Evolutionary conservation across 257 asterid species (phyloP), one percentile per base, ranked within the genome.

Genomic region (Fraxinus anomala): DNA sequence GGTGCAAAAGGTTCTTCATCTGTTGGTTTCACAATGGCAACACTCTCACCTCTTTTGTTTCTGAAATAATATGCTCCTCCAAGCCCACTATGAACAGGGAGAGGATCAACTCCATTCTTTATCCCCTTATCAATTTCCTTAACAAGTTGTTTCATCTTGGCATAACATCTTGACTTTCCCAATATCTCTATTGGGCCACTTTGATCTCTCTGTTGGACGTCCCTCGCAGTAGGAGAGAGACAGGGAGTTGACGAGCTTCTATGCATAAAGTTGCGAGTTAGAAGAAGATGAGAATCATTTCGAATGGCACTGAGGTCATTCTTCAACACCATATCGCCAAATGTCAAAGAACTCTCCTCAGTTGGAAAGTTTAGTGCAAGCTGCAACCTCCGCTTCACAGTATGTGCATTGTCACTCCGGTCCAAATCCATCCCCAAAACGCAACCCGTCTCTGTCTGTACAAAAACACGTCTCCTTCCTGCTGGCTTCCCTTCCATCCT

Each of bases 1-100:
- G 99, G 99, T 13, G 99, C 99, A 78, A 89, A 95, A 1, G 99
- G 99, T 42, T 95, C 99, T 80, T 95, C 99, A 67, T 95, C 99
- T 0, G 97, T 95, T 42, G 99, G 99, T 91, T 95, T 95, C 81
- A 95, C 99, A 70, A 95, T 91, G 70, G 98, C 98, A 49, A 95
- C 96, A 83, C 88, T 86, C 86, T 91, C 97, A 21, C 99, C 99
- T 72, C 93, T 76, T 70, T 74, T 85, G 81, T 95, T 91, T 81
- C 96, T 81, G 76, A 95, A 95, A 83, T 83, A 95, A 72, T 95
- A 95, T 0, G 98, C 99, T 19, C 99, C 99, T 63, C 99, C 99
- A 75, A 95, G 98, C 80, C 99, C 99, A 75, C 97, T 68, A 39
- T 88, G 88, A 49, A 89, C 96, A 6, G 91, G 97, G 72, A 91